A percentile compares a stretch with the other conserved stretches of the same genome.
These are phyloP conservation scores for Psidium guajava DNA, from an alignment of 345 rosid species.

Conservation along the genomic window DNA sequence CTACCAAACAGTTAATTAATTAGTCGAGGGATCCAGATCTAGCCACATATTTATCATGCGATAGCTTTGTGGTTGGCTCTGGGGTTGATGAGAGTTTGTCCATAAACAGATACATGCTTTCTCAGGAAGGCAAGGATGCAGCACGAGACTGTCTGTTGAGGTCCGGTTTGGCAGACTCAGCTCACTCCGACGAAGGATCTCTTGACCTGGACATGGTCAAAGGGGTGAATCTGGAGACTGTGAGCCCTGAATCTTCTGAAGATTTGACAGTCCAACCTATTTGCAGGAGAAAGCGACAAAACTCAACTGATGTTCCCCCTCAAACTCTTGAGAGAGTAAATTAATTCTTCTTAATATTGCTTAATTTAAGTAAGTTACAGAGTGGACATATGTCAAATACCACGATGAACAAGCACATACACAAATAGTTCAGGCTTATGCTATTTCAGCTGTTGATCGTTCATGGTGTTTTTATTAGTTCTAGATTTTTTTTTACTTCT, in stretches of 20 bases:
- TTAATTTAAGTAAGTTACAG: not conserved
- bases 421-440: not conserved
- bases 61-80: not conserved
- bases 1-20: not conserved
- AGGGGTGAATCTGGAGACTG: conserved; percentile 12
- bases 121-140: conserved; percentile 62
- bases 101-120: conserved; percentile 67
- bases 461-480: not conserved
- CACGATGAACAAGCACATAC: not conserved
- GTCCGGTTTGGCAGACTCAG: conserved; percentile 52
- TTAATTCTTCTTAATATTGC: not conserved
- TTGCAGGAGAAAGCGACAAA: conserved; percentile 12
- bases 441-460: not conserved
- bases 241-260: conserved; percentile 9
- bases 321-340: conserved; percentile 48
- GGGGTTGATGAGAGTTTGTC: not conserved
- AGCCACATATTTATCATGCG: not conserved
- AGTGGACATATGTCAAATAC: not conserved
- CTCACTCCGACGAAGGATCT: conserved; percentile 17
- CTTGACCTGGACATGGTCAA: conserved; percentile 11
- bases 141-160: conserved; percentile 61
- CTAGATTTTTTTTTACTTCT: not conserved
- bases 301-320: conserved; percentile 27
- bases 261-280: conserved; percentile 11
- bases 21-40: not conserved